Evolutionary conservation across 108 stramenopile species (phyloP).

Genomic region (Cylindrotheca fusiformis): DNA sequence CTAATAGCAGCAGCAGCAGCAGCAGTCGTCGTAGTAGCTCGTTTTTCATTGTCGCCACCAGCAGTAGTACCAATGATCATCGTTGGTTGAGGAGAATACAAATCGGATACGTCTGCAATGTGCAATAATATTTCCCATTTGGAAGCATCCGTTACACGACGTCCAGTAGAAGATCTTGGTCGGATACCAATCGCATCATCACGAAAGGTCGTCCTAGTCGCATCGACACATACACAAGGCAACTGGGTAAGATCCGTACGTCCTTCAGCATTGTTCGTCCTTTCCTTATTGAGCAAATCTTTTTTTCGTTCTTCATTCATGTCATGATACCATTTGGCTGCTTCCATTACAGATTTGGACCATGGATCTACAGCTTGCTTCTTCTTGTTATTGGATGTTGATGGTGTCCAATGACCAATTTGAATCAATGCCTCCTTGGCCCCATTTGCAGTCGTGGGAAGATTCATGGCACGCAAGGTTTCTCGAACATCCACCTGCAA

Average conservation of each 20-base stretch:
- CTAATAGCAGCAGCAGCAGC: neutral
- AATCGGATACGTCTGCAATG: conserved; percentile 81
- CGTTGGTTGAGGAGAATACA: conserved; percentile 45
- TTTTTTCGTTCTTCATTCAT: conserved; percentile 32
- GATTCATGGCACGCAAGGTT: conserved; percentile 51
- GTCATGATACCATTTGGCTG: conserved; percentile 47
- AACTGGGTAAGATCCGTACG: conserved; percentile 58
- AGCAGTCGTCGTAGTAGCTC: neutral
- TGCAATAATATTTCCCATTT: conserved; percentile 85
- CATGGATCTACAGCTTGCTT: conserved; percentile 47
- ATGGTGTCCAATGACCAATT: conserved; percentile 66
- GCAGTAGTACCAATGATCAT: too few species aligned
- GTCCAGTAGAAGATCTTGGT: conserved; percentile 59
- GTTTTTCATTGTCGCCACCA: neutral
- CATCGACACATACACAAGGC: conserved; percentile 81
- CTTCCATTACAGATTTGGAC: conserved; percentile 53
- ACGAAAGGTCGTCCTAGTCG: conserved; percentile 67
- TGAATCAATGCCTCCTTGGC: conserved; percentile 65
- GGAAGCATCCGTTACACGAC: conserved; percentile 52
- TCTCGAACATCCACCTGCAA: conserved; percentile 78
- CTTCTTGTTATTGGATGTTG: conserved; percentile 9
- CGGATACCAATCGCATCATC: conserved; percentile 87
- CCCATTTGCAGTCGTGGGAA: conserved; percentile 62
- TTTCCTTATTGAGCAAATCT: conserved; percentile 6
- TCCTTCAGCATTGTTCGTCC: conserved; percentile 25